A percentile compares a stretch with the other conserved stretches of the same genome.
Evolutionary conservation across 148 eudicot genomes (phyloP).

Genomic region (Fagopyrum tataricum): DNA sequence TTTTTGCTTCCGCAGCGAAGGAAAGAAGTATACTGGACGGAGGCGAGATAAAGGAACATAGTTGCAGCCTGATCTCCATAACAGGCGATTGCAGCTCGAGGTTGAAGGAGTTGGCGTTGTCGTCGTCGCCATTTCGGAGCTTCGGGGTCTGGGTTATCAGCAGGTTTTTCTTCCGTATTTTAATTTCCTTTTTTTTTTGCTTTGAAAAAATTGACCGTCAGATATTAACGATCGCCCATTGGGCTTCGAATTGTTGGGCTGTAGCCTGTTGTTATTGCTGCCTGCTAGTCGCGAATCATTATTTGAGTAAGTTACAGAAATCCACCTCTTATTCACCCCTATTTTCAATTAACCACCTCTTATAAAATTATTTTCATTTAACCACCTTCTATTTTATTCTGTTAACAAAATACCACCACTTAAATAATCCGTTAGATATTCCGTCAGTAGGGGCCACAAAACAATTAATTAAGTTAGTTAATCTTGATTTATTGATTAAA

Average conservation of each 20-base stretch:
- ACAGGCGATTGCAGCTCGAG: constrained; percentile 12
- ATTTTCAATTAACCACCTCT: too few relatives aligned
- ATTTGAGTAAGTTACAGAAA: too few relatives aligned
- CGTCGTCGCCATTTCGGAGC: constrained; percentile 2
- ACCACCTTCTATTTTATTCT: too few relatives aligned
- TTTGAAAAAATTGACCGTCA: neutral
- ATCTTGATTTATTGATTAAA: too few relatives aligned
- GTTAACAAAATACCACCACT: too few relatives aligned
- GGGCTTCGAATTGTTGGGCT: neutral
- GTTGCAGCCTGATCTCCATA: neutral
- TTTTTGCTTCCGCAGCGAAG: neutral
- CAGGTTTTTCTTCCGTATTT: neutral
- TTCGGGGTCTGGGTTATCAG: neutral
- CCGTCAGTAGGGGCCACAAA: too few relatives aligned
- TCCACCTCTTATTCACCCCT: too few relatives aligned
- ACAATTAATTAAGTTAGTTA: too few relatives aligned
- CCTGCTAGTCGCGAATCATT: too few relatives aligned
- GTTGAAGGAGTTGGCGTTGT: constrained; percentile 1
- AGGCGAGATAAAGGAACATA: neutral
- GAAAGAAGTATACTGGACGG: neutral
- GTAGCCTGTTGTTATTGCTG: too few relatives aligned
- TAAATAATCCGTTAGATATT: too few relatives aligned
- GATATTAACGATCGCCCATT: neutral
- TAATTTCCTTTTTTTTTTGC: neutral
- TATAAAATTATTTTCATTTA: too few relatives aligned